These are phyloP conservation scores for Schizochytrium sp. DNA, from an alignment of 108 stramenopile genomes.

Conservation along the genomic window DNA sequence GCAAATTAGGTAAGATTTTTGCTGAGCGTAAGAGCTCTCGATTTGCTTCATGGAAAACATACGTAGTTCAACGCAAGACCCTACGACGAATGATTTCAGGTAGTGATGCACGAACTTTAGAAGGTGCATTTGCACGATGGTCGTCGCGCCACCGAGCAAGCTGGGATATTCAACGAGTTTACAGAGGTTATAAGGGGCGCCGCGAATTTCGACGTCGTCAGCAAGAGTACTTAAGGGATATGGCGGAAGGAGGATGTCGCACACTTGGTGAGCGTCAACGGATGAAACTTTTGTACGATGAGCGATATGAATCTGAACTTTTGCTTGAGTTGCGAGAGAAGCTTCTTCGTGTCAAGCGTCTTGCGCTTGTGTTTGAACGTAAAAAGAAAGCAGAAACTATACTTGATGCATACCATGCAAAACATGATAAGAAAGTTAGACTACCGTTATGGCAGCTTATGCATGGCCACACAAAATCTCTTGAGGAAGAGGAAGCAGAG, in stretches of 20 bases:
- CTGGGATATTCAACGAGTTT: background rate
- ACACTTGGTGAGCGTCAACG: background rate
- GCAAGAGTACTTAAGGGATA: background rate
- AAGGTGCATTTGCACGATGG: conserved; percentile 30
- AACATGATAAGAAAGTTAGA: background rate
- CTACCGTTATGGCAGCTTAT: conserved; percentile 33
- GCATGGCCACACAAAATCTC: background rate
- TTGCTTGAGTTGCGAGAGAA: conserved; percentile 3
- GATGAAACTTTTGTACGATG: conserved; percentile 4
- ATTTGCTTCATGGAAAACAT: conserved; percentile 21
- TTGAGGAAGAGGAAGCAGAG: conserved; percentile 13
- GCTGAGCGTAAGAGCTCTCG: conserved; percentile 29
- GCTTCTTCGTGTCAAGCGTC: conserved; percentile 5
- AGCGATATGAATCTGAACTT: background rate
- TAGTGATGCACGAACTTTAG: background rate
- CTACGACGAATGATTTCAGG: conserved; percentile 28
- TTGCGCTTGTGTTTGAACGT: conserved; percentile 38
- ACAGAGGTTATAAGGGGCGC: background rate
- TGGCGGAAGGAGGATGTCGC: conserved; percentile 23
- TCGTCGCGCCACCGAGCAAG: background rate
- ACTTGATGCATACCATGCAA: background rate
- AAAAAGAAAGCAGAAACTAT: background rate
- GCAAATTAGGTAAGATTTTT: conserved; percentile 17
- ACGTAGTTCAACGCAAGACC: background rate
- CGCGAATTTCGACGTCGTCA: background rate